Percentiles rank a stretch among this genome's conserved stretches.
Conservation (phyloP, 108 stramenopile genomes). For the Skeletonema grethae region DNA sequence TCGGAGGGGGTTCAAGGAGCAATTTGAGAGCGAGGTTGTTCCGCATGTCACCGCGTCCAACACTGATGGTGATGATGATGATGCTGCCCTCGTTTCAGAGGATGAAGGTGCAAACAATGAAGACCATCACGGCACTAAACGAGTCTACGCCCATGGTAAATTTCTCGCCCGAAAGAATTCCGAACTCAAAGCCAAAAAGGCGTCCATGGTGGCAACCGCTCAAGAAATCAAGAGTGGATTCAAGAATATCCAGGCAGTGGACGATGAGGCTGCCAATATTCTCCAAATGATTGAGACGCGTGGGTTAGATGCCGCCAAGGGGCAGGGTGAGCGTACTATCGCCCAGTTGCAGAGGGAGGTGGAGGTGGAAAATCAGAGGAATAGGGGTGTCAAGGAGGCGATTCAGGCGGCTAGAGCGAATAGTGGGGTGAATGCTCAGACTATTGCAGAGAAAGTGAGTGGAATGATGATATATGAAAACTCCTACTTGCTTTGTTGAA, state of each 20-base stretch:
- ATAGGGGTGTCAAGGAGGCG: constrained; percentile 48
- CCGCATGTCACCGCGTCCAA: constrained; percentile 21
- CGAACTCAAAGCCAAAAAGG: constrained; percentile 27
- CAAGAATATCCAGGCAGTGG: constrained; percentile 24
- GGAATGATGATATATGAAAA: background rate
- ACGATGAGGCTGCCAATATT: constrained; percentile 19
- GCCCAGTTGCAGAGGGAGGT: constrained; percentile 41
- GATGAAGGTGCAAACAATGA: constrained; percentile 1
- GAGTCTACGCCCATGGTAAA: constrained; percentile 30
- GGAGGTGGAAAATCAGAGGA: constrained; percentile 40
- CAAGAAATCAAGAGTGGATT: constrained; percentile 17
- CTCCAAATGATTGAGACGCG: constrained; percentile 10
- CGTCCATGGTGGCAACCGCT: constrained; percentile 8
- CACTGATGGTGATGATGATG: constrained; percentile 7
- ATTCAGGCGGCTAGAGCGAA: constrained; percentile 33
- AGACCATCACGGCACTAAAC: background rate
- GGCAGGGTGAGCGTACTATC: constrained; percentile 23
- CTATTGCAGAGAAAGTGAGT: constrained; percentile 47
- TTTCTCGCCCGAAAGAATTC: constrained; percentile 31
- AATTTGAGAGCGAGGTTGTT: constrained; percentile 21
- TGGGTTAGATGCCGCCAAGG: constrained; percentile 24
- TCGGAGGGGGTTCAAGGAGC: constrained; percentile 18
- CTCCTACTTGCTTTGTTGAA: background rate
- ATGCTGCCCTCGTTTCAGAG: constrained; percentile 11
- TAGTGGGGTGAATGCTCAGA: constrained; percentile 40